phyloP scores from a whole-genome alignment of 1,284 basidiomycete species.

The Cryptococcus sp. region DNA sequence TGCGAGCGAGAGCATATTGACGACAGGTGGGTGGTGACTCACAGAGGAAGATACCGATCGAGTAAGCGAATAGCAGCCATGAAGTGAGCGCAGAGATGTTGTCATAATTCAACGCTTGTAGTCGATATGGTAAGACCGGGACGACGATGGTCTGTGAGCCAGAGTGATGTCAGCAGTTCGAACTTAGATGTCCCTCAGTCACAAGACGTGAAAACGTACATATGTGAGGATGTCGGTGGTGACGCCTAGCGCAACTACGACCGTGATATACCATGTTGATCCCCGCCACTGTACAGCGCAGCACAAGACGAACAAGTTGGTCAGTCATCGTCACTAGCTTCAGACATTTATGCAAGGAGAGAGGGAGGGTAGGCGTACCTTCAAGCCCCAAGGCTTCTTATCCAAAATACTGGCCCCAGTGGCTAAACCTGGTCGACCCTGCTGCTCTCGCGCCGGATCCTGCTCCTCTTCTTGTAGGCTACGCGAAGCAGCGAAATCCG shows the following conservation, averaged over 20 bases:
- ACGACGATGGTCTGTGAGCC: conserved; percentile 38
- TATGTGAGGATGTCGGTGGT: conserved; percentile 43
- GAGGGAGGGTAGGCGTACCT: not conserved
- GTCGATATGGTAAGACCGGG: conserved; percentile 69
- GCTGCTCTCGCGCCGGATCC: no score
- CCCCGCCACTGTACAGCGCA: conserved; percentile 30
- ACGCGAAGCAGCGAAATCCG: no score
- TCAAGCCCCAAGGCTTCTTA: conserved; percentile 5
- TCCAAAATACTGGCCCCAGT: not conserved
- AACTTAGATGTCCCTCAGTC: not conserved
- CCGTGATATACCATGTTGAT: conserved; percentile 40
- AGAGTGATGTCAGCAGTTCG: not conserved
- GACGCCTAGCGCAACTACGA: conserved; percentile 37
- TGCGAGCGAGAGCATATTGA: no score
- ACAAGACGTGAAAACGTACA: conserved; percentile 22
- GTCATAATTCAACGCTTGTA: conserved; percentile 32
- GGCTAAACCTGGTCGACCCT: not conserved
- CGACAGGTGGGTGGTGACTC: not conserved
- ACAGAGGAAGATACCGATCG: conserved; percentile 40
- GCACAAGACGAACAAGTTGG: not conserved
- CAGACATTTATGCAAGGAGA: no score
- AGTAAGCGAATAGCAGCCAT: conserved; percentile 47
- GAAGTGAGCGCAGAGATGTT: conserved; percentile 42
- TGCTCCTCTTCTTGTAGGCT: no score
- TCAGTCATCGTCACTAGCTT: not conserved